These are phyloP conservation scores for Gracilariopsis chorda DNA, from an alignment of 23 red algal species.

Conservation along the genomic window DNA sequence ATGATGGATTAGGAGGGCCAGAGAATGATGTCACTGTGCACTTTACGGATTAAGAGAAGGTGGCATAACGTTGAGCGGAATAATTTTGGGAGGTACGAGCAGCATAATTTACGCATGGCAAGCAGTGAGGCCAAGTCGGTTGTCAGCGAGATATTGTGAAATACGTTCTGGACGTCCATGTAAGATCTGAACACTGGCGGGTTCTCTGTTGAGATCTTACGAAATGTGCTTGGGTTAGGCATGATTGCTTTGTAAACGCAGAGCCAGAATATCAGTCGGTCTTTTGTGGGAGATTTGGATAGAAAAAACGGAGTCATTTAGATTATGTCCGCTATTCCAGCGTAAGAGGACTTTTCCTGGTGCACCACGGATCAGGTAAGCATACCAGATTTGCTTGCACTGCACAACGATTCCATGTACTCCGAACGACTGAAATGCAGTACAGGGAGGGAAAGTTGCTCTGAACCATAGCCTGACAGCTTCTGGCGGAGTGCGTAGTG, in stretches of 20 bases:
- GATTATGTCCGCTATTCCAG: too few species aligned
- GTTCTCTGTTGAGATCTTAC: not conserved
- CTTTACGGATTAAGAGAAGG: not conserved
- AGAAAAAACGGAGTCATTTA: too few species aligned
- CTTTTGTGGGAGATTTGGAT: too few species aligned
- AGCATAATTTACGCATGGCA: not conserved
- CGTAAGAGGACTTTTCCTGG: too few species aligned
- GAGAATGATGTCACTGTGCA: not conserved
- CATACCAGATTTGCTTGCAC: too few species aligned
- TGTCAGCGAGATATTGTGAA: slow-evolving; percentile 19
- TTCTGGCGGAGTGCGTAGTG: too few species aligned
- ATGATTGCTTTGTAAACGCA: not conserved
- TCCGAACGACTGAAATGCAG: too few species aligned
- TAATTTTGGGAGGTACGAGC: not conserved
- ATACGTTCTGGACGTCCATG: slow-evolving; percentile 1
- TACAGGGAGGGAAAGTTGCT: too few species aligned
- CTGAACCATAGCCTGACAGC: too few species aligned
- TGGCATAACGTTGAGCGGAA: not conserved
- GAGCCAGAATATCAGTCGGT: slow-evolving; percentile 7
- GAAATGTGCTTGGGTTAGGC: not conserved
- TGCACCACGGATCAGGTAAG: too few species aligned
- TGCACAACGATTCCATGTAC: too few species aligned
- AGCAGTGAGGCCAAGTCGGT: not conserved
- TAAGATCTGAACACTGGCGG: not conserved
- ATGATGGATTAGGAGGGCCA: not conserved